Evolutionary conservation across 805 yeast species (phyloP), one percentile per base, ranked within the genome.

Genomic region (Kodamaea leandrae): DNA sequence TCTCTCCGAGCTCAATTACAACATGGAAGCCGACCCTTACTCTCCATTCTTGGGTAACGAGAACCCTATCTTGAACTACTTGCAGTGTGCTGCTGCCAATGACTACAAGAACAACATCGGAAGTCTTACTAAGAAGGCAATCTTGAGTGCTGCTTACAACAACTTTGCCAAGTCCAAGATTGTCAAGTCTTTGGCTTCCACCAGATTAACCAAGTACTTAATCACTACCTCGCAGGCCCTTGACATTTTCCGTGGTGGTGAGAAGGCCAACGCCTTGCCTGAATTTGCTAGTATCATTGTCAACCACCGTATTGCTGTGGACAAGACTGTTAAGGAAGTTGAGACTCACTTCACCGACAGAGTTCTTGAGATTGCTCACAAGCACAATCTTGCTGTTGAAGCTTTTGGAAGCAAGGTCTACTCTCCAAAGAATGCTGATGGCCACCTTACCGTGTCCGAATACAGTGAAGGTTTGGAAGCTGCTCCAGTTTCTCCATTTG

Each of bases 71-170:
- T 69, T 78, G 51, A 66, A 66, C 16, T 60, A 67, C 34, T 60
- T 82, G 48, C 81, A 81, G 54, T 86, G 95, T 60, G 51, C 75
- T 41, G 91, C 89, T 0, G 73, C 73, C 36, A 71, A 80, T 47
- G 45, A 48, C 33, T 44, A 50, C 19, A 61, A 63, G 14, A 54
- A 56, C 21, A 51, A 49, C 21, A 24, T 60, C 33, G 50, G 64
- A 13, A 19, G 37, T 12, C 16, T 47, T 23, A 43, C 57, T 20
- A 59, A 52, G 32, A 61, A 61, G 43, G 50, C 61, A 3, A 65
- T 69, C 23, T 53, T 68, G 39, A 55, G 65, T 39, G 66, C 72
- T 3, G 67, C 61, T 1, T 58, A 41, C 43, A 70, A 68, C 47
- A 59, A 57, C 32, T 48, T 57, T 16, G 66, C 72, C 27, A 67